Evolutionary conservation across 2,329 filamentous ascomycete genomes (phyloP), one percentile per base, ranked within the genome.

Genomic region (Gaeumannomyces tritici): DNA sequence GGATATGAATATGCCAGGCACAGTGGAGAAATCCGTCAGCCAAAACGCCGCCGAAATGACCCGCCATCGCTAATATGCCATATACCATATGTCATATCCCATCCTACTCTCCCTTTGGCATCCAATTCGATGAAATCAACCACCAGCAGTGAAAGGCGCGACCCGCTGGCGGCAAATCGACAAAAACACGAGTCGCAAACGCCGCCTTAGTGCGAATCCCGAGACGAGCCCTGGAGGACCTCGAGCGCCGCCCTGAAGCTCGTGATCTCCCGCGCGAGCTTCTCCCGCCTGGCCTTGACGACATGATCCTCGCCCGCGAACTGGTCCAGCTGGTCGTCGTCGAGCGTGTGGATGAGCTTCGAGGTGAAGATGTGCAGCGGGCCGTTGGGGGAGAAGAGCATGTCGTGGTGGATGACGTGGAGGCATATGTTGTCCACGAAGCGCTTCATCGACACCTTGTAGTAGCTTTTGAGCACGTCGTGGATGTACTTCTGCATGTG

Each of bases 371-470:
- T 55, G 3, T 56, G 18, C n/a, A 62, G 56, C 4, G 65, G 65
- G 47, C 57, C 61, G 31, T 64, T 61, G 21, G 64, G 62, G 11
- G 59, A 55, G 26, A 64, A 55, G 24, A 66, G 62, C 56, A 66
- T 15, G 21, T 57, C 59, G 29, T 67, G 65, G 51, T 64, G 63
- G 33, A 67, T 33, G 3, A 42, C 58, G n/a, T 64, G 55, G 55
- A 31, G 27, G 29, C 77, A 84, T 1, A 90, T 71, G 5, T 76
- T 80, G 66, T 90, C 87, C 1, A 87, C 78, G 63, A 89, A 88
- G 0, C 85, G 79, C 67, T 82, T 82, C 21, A 75, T 76, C 0
- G 85, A 77, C 1, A 88, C 80, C 29, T 82, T 78, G 74, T 90
- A 89, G 70, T 86, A 89, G 1, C 80, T 76, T 31, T 75, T 70